Evolutionary conservation across 139 green algal species (phyloP).

Genomic region (Haematococcus lacustris): DNA sequence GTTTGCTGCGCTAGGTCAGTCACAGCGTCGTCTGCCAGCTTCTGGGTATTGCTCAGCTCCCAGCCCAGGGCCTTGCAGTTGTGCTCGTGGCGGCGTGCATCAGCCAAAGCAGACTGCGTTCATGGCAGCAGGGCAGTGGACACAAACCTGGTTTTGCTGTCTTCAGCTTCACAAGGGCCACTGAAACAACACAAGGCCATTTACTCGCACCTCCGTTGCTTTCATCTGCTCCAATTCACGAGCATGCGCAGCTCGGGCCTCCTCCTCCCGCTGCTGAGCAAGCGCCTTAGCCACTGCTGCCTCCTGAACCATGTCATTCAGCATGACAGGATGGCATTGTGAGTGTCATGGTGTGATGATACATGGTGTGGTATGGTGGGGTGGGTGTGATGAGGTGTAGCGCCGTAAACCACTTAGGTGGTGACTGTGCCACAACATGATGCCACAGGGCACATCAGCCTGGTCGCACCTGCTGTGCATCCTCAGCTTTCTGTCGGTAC

Average conservation of each 20-base stretch:
- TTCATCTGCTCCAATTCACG: conserved; percentile 22
- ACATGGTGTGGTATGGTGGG: too few species aligned
- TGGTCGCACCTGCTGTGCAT: conserved; percentile 18
- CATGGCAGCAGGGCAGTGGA: too few species aligned
- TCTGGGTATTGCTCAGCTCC: conserved; percentile 22
- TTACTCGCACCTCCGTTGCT: conserved; percentile 20
- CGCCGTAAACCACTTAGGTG: too few species aligned
- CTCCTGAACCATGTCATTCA: conserved; percentile 31
- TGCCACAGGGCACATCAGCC: too few species aligned
- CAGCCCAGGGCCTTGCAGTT: conserved; percentile 10
- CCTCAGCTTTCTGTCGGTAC: conserved; percentile 13
- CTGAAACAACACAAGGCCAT: too few species aligned
- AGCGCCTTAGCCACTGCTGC: conserved; percentile 14
- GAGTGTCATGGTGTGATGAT: too few species aligned
- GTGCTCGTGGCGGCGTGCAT: conserved; percentile 21
- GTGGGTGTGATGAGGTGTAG: too few species aligned
- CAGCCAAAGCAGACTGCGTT: conserved; percentile 18
- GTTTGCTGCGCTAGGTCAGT: conserved; percentile 12
- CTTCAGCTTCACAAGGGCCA: too few species aligned
- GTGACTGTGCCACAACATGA: too few species aligned
- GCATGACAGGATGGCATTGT: too few species aligned
- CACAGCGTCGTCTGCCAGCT: conserved; percentile 12
- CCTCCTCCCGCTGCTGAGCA: conserved; percentile 30
- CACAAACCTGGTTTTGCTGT: too few species aligned
- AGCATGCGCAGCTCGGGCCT: conserved; percentile 29